Base-by-base conservation (phyloP, 2,329 filamentous ascomycete genomes). In the Phialophora macrospora region DNA sequence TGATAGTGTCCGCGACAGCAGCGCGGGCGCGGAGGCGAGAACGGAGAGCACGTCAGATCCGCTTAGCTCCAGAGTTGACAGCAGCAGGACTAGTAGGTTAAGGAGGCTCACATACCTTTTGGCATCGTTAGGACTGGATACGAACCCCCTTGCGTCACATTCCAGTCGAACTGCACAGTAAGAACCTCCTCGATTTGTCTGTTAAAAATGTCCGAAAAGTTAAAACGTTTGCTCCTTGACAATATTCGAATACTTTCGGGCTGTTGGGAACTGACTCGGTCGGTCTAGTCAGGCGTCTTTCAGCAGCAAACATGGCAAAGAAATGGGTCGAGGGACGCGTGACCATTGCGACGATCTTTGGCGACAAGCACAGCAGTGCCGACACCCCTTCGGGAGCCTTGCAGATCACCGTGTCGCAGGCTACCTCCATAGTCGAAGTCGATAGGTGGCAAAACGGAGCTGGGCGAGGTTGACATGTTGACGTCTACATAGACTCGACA, bases 21-120 rank as follows among this genome's bases (percentile, higher is more conserved):
- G 17, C 54, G 17, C 41, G 7, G 14, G 44, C 24, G 30, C 55
- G 44, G 57, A 58, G 38, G 17, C 46, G 51, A 49, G 54, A 30
- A 54, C 6, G 32, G 46, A 12, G 32, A 28, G 26, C 17, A 30
- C 20, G 44, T 34, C 26, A 26, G 51, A 26, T 20, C 57, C 14
- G 30, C 8, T 46, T 30, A 56, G 46, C 26, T 54, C 63, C 44
- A 62, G 63, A 49, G 17, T 24, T 56, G 63, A 61, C 57, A 60
- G 62, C 48, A 24, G 48, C 30, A 52, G 41, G 26, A 28, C 51
- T 44, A 41, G 62, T 44, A 41, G 62, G 41, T 5, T n/a, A n/a
- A 44, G 14, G 38, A 44, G 38, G 38, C 48, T 38, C 41, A 51
- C 51, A 54, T 57, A 52, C 49, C 51, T 20, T 61, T 49, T 52